These are phyloP conservation scores for Stephania japonica DNA, from an alignment of 164 flowering plant species.

Conservation along the genomic window DNA sequence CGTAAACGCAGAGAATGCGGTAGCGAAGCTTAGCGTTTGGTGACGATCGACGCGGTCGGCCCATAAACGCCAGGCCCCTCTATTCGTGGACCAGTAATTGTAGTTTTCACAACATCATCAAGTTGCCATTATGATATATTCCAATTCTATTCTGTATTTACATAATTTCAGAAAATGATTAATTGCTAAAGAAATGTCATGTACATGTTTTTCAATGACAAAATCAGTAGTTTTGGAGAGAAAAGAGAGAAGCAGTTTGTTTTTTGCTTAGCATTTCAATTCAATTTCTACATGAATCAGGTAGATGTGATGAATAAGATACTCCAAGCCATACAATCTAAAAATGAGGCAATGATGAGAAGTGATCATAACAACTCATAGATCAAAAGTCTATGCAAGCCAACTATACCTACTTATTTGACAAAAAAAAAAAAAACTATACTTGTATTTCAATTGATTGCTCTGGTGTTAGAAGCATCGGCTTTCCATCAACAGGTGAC, in stretches of 20 bases:
- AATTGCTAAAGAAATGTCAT: neutral
- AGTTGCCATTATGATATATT: slow-evolving; percentile 96
- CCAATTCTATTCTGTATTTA: slow-evolving; percentile 84
- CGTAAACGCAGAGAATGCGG: slow-evolving; percentile 78
- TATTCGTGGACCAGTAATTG: slow-evolving; percentile 87
- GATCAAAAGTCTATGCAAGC: neutral
- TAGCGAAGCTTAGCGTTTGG: slow-evolving; percentile 59
- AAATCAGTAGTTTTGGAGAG: neutral
- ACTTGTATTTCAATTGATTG: slow-evolving; percentile 95
- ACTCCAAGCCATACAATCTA: neutral
- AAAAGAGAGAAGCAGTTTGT: neutral
- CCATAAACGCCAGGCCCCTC: slow-evolving; percentile 92
- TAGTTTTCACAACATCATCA: slow-evolving; percentile 93
- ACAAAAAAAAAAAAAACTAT: no score
- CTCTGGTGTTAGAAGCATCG: slow-evolving; percentile 97
- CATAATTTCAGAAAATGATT: neutral
- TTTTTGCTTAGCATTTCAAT: neutral
- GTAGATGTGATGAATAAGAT: neutral
- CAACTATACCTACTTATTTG: slow-evolving; percentile 44
- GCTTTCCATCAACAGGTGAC: slow-evolving; percentile 99
- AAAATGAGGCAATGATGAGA: neutral
- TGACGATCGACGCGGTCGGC: slow-evolving; percentile 57
- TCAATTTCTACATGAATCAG: neutral
- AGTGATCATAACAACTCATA: neutral
- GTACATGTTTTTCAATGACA: neutral